phyloP scores from a whole-genome alignment of 345 rosid genomes.

The Arabidopsis suecica region DNA sequence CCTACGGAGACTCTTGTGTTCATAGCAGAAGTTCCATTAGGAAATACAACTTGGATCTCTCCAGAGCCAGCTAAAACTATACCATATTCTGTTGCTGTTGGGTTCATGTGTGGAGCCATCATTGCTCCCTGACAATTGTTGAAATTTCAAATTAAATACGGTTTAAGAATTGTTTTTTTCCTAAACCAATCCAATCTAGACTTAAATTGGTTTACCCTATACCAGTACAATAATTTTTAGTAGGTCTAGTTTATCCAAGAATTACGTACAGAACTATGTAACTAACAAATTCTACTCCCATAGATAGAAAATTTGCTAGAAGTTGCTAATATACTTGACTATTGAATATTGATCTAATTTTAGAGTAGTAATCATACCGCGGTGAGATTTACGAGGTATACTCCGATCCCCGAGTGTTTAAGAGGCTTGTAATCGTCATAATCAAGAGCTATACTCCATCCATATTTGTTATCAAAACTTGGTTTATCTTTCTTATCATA shows the following conservation, averaged over 20 bases:
- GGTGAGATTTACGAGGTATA: conserved; percentile 76
- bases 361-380: conserved; percentile 56
- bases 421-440: conserved; percentile 62
- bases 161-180: background rate
- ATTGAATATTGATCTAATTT: background rate
- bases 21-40: conserved; percentile 79
- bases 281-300: background rate
- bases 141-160: background rate
- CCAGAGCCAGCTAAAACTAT: conserved; percentile 70
- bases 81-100: conserved; percentile 85
- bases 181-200: background rate
- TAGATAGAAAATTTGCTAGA: background rate
- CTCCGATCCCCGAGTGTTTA: conserved; percentile 66
- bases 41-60: conserved; percentile 69
- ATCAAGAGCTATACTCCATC: conserved; percentile 81
- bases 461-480: conserved; percentile 70
- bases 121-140: conserved; percentile 67
- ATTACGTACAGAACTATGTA: background rate
- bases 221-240: background rate
- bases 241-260: background rate
- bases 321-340: background rate
- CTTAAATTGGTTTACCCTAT: too few relatives aligned
- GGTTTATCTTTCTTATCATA: conserved; percentile 48
- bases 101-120: conserved; percentile 97
- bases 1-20: conserved; percentile 61